Percentiles rank a stretch among this genome's conserved stretches.
Evolutionary conservation across 2,329 filamentous ascomycete genomes (phyloP).

Genomic region (Phaeosphaeria sp.): DNA sequence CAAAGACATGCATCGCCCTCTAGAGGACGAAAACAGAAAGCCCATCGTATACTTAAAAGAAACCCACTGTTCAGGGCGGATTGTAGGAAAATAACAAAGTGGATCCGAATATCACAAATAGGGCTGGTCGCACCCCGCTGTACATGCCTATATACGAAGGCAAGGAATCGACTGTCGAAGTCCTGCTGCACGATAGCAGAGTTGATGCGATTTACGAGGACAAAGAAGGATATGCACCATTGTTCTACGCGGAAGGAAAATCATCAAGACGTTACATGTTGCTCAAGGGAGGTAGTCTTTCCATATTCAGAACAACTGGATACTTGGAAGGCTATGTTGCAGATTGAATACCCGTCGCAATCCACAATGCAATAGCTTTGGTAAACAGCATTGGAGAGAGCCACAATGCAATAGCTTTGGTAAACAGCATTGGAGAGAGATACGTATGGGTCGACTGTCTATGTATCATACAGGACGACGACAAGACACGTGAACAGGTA

Average conservation of each 20-base stretch:
- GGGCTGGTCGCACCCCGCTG: not conserved
- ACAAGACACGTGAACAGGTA: conserved; percentile 6
- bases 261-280: not conserved
- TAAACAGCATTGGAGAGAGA: conserved; percentile 7
- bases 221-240: not conserved
- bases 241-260: not conserved
- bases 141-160: not conserved
- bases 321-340: not conserved
- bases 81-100: conserved; percentile 7
- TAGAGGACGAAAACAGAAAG: not conserved
- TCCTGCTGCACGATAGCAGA: not conserved
- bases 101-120: conserved; percentile 4
- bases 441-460: conserved; percentile 13
- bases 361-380: conserved; percentile 8
- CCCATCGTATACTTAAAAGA: not conserved
- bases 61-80: conserved; percentile 3
- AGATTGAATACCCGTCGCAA: conserved; percentile 1
- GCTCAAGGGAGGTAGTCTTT: conserved; percentile 6
- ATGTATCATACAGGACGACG: conserved; percentile 13
- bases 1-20: not conserved
- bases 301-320: conserved; percentile 6
- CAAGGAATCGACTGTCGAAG: not conserved
- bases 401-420: conserved; percentile 7
- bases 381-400: conserved; percentile 8
- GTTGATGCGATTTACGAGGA: not conserved